Base-by-base conservation (phyloP, 495 filamentous ascomycete species). In the Xeromyces bisporus region DNA sequence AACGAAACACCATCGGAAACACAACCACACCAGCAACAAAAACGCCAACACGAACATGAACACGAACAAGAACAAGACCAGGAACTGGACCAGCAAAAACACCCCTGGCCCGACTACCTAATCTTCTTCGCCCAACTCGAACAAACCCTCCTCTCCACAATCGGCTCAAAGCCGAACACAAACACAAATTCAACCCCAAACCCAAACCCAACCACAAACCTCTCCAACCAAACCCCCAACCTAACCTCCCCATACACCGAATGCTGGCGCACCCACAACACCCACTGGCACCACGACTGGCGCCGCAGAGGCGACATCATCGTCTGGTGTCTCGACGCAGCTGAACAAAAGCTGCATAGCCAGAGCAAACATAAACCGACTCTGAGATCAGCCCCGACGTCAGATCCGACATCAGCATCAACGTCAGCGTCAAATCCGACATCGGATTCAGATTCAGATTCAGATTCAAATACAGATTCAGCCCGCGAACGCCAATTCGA, bases 221-320 rank as follows among this genome's bases (percentile, higher is more conserved):
- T n/a, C n/a, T n/a, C n/a, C n/a, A n/a, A n/a, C n/a, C n/a, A n/a
- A n/a, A n/a, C n/a, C n/a, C n/a, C n/a, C n/a, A n/a, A n/a, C n/a
- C 59, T 47, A 15, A 58, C 56, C 31, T 77, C 69, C 26, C 47
- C 48, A 11, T 94, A 82, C 50, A 44, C 43, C 15, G 69, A 74
- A 48, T 80, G 76, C 46, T 73, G 74, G 76, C 65, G 75, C 24
- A 73, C 65, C 7, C 81, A 69, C 51, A 97, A 94, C 55, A 79
- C 71, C 2, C 64, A 73, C 37, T 81, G 76, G 58, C 83, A 92
- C 40, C 89, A 94, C 46, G 89, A 97, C 55, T 75, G 66, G 66
- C 69, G 89, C 42, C 67, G 91, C 39, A 53, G 53, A 16, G 91
- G 89, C n/a, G 77, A 83, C 49, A 67, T 97, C 38, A 63, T 94